Conservation (phyloP, 2,329 filamentous ascomycete genomes). For the Diatrype stigma region DNA sequence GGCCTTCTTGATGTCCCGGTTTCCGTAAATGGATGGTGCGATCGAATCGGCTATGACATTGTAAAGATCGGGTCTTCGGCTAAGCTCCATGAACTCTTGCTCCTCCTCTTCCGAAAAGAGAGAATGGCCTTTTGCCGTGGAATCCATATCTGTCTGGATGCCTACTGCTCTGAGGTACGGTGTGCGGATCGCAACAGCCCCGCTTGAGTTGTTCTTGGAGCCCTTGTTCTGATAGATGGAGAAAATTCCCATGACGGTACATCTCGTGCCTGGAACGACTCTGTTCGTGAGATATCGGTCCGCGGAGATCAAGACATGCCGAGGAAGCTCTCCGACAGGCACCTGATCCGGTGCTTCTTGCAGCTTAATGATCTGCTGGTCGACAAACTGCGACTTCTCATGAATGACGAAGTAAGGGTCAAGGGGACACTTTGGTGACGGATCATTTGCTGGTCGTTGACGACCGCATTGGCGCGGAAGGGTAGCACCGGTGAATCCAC, state of each 20-base stretch:
- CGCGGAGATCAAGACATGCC: slow-evolving; percentile 94
- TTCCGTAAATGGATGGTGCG: slow-evolving; percentile 95
- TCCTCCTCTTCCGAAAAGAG: slow-evolving; percentile 93
- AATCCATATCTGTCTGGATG: slow-evolving; percentile 84
- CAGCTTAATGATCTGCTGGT: slow-evolving; percentile 96
- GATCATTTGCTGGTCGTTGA: slow-evolving; percentile 59
- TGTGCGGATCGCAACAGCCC: slow-evolving; percentile 90
- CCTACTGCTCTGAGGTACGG: slow-evolving; percentile 92
- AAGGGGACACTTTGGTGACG: slow-evolving; percentile 73
- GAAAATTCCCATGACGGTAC: slow-evolving; percentile 94
- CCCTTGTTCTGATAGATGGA: slow-evolving; percentile 96
- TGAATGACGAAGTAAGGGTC: slow-evolving; percentile 96
- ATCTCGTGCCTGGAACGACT: slow-evolving; percentile 90
- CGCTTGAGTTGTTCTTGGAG: slow-evolving; percentile 69
- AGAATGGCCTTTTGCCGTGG: slow-evolving; percentile 78
- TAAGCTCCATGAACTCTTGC: slow-evolving; percentile 91
- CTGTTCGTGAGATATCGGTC: slow-evolving; percentile 93
- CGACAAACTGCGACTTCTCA: slow-evolving; percentile 90
- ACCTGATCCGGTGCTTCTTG: slow-evolving; percentile 98
- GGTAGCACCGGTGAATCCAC: slow-evolving; percentile 83
- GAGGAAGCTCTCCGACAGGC: slow-evolving; percentile 89
- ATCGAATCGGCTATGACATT: slow-evolving; percentile 86
- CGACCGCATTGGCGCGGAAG: slow-evolving; percentile 76
- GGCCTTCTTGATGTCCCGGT: slow-evolving; percentile 92
- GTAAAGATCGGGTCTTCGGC: slow-evolving; percentile 87